phyloP scores from a whole-genome alignment of 371 early-diverging fungal genomes.

The Mycotypha africana region DNA sequence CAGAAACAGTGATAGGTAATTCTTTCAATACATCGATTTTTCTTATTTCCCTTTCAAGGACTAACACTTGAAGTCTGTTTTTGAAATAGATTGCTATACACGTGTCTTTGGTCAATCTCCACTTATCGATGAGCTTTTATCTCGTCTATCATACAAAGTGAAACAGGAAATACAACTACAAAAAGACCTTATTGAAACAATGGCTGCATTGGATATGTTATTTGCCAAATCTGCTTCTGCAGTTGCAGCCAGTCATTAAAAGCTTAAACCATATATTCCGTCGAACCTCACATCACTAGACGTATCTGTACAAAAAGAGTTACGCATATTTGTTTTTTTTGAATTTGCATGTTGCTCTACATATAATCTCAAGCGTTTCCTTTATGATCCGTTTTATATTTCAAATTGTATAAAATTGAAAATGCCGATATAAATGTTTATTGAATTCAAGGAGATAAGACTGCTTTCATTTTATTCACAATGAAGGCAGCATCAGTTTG shows the following conservation, averaged over 20 bases:
- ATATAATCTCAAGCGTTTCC: no score
- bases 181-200: conserved; percentile 61
- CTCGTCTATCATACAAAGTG: conserved; percentile 61
- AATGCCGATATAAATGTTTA: no score
- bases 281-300: no score
- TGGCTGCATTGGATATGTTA: conserved; percentile 81
- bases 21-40: no score
- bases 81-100: conserved; percentile 72
- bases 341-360: no score
- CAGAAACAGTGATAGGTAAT: conserved; percentile 69
- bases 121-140: conserved; percentile 62
- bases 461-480: conserved; percentile 11
- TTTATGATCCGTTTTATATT: no score
- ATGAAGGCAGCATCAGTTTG: conserved; percentile 17
- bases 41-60: no score
- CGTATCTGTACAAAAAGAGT: no score
- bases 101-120: conserved; percentile 75
- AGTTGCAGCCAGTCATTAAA: background rate
- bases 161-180: conserved; percentile 71
- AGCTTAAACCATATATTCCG: no score
- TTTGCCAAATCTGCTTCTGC: conserved; percentile 36
- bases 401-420: no score
- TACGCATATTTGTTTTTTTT: no score
- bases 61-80: no score
- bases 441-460: conserved; percentile 7